phyloP scores from a whole-genome alignment of 768 basidiomycete species.

The Pholiota molesta region DNA sequence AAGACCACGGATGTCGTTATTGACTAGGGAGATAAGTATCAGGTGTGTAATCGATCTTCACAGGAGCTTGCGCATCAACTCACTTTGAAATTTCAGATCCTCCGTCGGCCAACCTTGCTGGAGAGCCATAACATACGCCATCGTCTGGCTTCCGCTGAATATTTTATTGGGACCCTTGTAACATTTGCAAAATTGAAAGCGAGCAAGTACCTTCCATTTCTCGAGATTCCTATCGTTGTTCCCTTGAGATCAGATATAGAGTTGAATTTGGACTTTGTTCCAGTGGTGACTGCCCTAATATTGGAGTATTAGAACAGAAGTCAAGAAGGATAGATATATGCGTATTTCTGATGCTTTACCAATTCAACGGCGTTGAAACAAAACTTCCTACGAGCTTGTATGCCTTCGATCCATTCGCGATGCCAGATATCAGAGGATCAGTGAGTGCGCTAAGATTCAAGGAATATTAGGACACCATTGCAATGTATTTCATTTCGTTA shows the following conservation, averaged over 20 bases:
- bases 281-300: slow-evolving; percentile 89
- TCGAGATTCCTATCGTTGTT: slow-evolving; percentile 86
- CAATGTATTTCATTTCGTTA: background rate
- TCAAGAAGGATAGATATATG: background rate
- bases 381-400: slow-evolving; percentile 95
- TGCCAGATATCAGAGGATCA: slow-evolving; percentile 24
- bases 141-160: slow-evolving; percentile 85
- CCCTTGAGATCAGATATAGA: slow-evolving; percentile 75
- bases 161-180: background rate
- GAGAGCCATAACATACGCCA: slow-evolving; percentile 94
- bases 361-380: slow-evolving; percentile 87
- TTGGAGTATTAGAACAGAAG: background rate
- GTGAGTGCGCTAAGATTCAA: slow-evolving; percentile 16
- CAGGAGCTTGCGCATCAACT: slow-evolving; percentile 3
- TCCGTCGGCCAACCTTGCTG: slow-evolving; percentile 80
- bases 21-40: slow-evolving; percentile 48
- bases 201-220: slow-evolving; percentile 72
- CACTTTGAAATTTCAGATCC: slow-evolving; percentile 73
- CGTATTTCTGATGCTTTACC: slow-evolving; percentile 44
- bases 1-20: slow-evolving; percentile 80
- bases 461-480: background rate
- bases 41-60: background rate
- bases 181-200: background rate
- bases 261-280: slow-evolving; percentile 71
- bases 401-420: slow-evolving; percentile 79